Base-by-base conservation (phyloP, 2,329 filamentous ascomycete genomes). In the Diaporthe sp. region DNA sequence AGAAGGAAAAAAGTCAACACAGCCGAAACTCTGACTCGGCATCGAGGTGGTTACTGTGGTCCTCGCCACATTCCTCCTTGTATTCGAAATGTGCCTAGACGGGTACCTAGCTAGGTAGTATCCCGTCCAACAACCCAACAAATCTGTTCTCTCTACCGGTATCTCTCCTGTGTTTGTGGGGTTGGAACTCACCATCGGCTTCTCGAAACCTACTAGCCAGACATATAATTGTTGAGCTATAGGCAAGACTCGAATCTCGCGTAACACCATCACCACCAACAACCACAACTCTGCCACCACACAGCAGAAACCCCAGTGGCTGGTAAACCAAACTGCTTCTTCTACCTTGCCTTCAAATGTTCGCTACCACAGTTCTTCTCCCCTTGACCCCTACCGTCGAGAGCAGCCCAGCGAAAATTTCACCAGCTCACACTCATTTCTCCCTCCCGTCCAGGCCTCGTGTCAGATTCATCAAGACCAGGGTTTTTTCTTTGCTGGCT, bases 211-310 rank as follows among this genome's bases (percentile, higher is more conserved):
- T 8, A 53, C 28, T 9, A 31, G 25, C 46, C 39, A 55, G n/a
- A 55, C 46, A 28, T 55, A 69, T 69, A 69, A 28, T 22, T 55
- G 49, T 19, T 55, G 65, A 55, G 34, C 49, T 69, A 69, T 69
- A 69, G 65, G 34, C 19, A 34, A 69, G n/a, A 22, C 59, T 25
- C n/a, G 34, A 51, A 68, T 53, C 46, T 68, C 65, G 65, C 42
- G 31, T 53, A 68, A 37, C 65, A 39, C 65, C 31, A 39, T 51
- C 31, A 68, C 46, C 46, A 68, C 46, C 46, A 68, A 34, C 28
- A 68, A 39, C 37, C 37, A 39, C 6, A 49, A 53, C 19, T 68
- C 46, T 53, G 31, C 13, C 46, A 51, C 15, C 17, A 34, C 42
- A 67, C 25, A 6, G 25, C 2, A 67, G 9, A 65, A 67, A 34